phyloP scores from a whole-genome alignment of 1,284 basidiomycete genomes.

The Austroboletus niveus region DNA sequence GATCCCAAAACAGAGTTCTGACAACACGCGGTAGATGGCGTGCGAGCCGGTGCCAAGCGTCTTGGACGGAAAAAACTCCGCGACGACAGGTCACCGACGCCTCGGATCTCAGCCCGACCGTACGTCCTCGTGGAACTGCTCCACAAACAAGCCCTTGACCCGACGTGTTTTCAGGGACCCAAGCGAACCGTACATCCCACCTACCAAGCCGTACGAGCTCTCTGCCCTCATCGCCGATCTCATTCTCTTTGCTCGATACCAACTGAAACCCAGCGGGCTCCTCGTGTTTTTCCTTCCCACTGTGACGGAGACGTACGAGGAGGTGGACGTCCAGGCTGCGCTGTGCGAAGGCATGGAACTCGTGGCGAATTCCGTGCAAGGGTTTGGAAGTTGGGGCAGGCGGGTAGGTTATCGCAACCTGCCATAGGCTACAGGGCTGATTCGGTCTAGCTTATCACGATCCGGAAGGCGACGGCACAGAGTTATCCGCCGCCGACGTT shows the following conservation, averaged over 20 bases:
- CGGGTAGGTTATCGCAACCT: constrained; percentile 54
- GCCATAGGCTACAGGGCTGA: constrained; percentile 3
- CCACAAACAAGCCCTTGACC: too few relatives aligned
- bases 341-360: constrained; percentile 86
- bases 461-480: constrained; percentile 65
- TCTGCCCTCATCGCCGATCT: constrained; percentile 82
- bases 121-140: constrained; percentile 28
- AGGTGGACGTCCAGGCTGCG: constrained; percentile 75
- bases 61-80: constrained; percentile 72
- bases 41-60: constrained; percentile 94
- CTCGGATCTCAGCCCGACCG: constrained; percentile 40
- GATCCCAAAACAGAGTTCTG: not conserved
- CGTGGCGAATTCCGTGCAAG: constrained; percentile 87
- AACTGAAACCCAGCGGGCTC: constrained; percentile 84
- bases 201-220: constrained; percentile 92
- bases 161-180: constrained; percentile 10
- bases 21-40: constrained; percentile 65
- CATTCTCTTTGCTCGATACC: constrained; percentile 77
- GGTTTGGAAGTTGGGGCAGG: constrained; percentile 95
- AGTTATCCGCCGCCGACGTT: constrained; percentile 55
- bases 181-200: constrained; percentile 75
- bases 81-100: constrained; percentile 40
- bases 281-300: constrained; percentile 96
- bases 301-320: constrained; percentile 86
- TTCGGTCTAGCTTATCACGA: constrained; percentile 74